Conservation (phyloP, 2,329 filamentous ascomycete species). For the Fusarium sambucinum region DNA sequence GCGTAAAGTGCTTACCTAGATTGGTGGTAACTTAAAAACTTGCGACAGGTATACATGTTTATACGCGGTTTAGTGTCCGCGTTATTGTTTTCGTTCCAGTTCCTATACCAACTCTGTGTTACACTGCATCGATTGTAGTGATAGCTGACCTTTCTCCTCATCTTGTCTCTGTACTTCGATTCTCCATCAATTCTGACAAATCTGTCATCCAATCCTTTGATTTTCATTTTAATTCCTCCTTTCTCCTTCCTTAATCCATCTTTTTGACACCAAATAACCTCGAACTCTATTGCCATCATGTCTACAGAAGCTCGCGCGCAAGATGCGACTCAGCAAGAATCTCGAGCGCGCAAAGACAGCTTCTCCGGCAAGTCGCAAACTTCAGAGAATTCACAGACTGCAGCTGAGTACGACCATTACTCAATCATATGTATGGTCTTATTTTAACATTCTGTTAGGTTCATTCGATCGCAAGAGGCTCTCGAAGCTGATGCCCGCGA, state of each 20-base stretch:
- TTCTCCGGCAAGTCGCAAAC: conserved; percentile 67
- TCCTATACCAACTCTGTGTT: conserved; percentile 8
- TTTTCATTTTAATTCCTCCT: not conserved
- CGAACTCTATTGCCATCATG: conserved; percentile 45
- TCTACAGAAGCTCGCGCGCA: conserved; percentile 54
- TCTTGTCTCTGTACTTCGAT: conserved; percentile 22
- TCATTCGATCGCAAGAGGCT: conserved; percentile 88
- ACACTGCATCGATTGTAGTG: not conserved
- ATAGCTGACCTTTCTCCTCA: conserved; percentile 22
- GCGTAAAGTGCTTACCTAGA: conserved; percentile 54
- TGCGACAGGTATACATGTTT: rapidly evolving
- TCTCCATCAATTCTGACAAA: conserved; percentile 15
- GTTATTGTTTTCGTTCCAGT: conserved; percentile 31
- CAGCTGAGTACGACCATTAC: conserved; percentile 70
- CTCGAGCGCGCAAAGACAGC: conserved; percentile 64
- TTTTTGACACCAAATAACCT: not conserved
- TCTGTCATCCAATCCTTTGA: conserved; percentile 9
- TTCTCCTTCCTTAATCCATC: not conserved
- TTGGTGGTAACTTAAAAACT: conserved; percentile 11
- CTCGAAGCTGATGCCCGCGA: conserved; percentile 96
- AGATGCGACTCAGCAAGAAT: conserved; percentile 41
- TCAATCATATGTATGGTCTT: rapidly evolving
- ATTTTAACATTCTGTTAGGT: conserved; percentile 63
- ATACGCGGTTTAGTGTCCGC: not conserved
- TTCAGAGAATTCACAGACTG: conserved; percentile 77